Evolutionary conservation across 106 monocot species (phyloP).

Genomic region (Alisma plantagoaquatica): DNA sequence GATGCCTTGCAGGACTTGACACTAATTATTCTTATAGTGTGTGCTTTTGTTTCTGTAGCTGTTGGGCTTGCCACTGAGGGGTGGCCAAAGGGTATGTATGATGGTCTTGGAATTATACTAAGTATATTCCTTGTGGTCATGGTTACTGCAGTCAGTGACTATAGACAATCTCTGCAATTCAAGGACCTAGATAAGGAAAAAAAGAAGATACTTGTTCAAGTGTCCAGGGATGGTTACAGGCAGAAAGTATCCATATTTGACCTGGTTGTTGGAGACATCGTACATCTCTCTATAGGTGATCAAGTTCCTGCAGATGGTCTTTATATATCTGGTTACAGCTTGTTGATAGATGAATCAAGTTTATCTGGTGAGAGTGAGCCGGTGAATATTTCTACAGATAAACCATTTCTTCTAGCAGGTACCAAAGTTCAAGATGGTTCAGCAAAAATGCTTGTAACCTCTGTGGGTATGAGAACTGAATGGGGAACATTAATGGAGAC

Average conservation of each 20-base stretch:
- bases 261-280: conserved; percentile 84
- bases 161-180: conserved; percentile 86
- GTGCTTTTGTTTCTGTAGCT: conserved; percentile 57
- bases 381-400: conserved; percentile 46
- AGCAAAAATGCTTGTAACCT: conserved; percentile 80
- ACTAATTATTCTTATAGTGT: conserved; percentile 72
- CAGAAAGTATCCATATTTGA: conserved; percentile 85
- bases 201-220: conserved; percentile 84
- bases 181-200: conserved; percentile 85
- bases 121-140: conserved; percentile 76
- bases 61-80: conserved; percentile 86
- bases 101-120: conserved; percentile 80
- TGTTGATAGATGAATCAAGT: conserved; percentile 84
- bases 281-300: conserved; percentile 87
- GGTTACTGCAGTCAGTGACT: conserved; percentile 85
- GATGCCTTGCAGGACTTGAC: conserved; percentile 83
- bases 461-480: conserved; percentile 93
- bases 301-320: conserved; percentile 93
- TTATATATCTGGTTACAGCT: conserved; percentile 66
- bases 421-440: conserved; percentile 96
- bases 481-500: conserved; percentile 96
- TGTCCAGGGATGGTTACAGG: conserved; percentile 71
- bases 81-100: conserved; percentile 82
- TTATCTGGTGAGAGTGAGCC: conserved; percentile 92
- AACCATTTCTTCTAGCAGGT: conserved; percentile 77